Evolutionary conservation across 2,329 filamentous ascomycete species (phyloP), one percentile per base, ranked within the genome.

Genomic region (Leptosphaerulina australis): DNA sequence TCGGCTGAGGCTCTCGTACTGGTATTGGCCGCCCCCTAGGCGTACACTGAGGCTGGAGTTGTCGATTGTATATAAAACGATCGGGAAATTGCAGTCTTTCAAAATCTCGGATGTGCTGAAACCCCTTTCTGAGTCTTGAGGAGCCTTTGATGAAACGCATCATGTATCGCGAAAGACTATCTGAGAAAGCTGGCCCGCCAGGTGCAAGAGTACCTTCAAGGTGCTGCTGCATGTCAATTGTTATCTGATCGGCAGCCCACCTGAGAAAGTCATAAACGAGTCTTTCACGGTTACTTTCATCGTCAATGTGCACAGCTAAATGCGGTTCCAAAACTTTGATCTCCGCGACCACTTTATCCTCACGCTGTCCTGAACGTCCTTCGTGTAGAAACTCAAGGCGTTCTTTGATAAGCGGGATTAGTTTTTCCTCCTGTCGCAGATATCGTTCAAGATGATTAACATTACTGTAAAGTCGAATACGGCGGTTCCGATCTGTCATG

Each of bases 381-480:
- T 18, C 18, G 10, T 18, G n/a, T 21, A 46, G 17, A 14, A 31
- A 30, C 2, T 33, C 34, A 6, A 38, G 20, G 21, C 44, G 44
- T 5, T 11, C 7, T 7, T 28, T 28, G 14, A 33, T 11, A 2
- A 46, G 20, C 9, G 4, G 36, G 7, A 38, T 11, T 7, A 38
- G 9, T 12, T 9, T 37, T 26, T 18, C 15, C 17, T 38, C 20
- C 6, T n/a, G 26, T 11, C 4, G 7, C 14, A 46, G 11, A 14
- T 46, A 46, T 21, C 20, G 35, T 3, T 7, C 6, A 4, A 46
- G 15, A 6, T 25, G 14, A 8, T 17, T 9, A 12, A 30, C 22
- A 14, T 33, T 46, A 25, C 34, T 38, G 26, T 33, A 46, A 8
- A 46, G 34, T 10, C 26, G 34, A 20, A 21, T 38, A 10, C 44